Percentiles rank a stretch among this genome's conserved stretches.
Evolutionary conservation across 176 grass and related monocot genomes (phyloP).

Genomic region (Oryza coarctata): DNA sequence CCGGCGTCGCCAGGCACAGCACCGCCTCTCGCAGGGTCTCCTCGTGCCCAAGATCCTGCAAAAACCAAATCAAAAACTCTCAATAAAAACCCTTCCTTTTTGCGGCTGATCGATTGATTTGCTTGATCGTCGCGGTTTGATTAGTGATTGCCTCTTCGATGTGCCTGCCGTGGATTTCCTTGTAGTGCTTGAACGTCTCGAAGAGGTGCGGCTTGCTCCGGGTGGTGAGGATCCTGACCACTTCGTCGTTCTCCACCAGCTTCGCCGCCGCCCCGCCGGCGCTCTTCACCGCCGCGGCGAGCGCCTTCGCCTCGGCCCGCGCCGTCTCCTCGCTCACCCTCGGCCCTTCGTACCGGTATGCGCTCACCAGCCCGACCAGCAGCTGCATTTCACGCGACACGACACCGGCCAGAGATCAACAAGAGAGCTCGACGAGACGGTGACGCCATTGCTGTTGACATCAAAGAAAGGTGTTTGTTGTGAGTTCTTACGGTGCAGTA

Average conservation of each 20-base stretch:
- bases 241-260: conserved; percentile 59
- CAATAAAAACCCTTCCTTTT: background rate
- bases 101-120: too few relatives aligned
- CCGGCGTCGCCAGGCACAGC: conserved; percentile 70
- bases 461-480: background rate
- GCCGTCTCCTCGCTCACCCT: conserved; percentile 56
- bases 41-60: conserved; percentile 36
- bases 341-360: conserved; percentile 81
- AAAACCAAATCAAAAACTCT: too few relatives aligned
- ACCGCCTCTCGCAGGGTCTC: conserved; percentile 50
- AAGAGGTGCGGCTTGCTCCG: conserved; percentile 80
- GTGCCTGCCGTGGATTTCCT: conserved; percentile 49
- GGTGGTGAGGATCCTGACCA: conserved; percentile 75
- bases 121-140: too few relatives aligned
- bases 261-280: conserved; percentile 24
- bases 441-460: background rate
- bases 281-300: conserved; percentile 51
- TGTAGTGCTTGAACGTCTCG: conserved; percentile 73
- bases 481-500: conserved; percentile 50
- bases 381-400: conserved; percentile 35
- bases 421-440: background rate
- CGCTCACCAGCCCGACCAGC: conserved; percentile 80
- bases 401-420: background rate
- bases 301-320: conserved; percentile 66
- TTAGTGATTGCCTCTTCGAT: conserved; percentile 51